Evolutionary conservation across 2,329 filamentous ascomycete genomes (phyloP).

Genomic region (Fusarium acutatum): DNA sequence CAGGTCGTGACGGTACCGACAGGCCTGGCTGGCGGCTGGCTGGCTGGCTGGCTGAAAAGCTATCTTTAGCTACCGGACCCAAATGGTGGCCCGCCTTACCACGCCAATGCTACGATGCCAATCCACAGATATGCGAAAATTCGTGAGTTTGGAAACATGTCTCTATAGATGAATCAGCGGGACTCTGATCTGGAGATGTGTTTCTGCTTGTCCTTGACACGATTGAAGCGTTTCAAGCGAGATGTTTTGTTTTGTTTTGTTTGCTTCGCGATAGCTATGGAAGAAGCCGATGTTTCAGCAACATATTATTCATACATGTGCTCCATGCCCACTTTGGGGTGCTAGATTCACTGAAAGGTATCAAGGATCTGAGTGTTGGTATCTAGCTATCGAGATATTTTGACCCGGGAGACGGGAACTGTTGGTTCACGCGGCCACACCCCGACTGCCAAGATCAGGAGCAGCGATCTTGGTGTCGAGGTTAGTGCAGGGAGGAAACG

Average conservation of each 20-base stretch:
- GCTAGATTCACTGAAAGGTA: background rate
- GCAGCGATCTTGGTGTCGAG: background rate
- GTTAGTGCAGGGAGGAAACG: background rate
- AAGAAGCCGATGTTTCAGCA: background rate
- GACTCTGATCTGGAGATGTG: background rate
- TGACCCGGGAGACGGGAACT: background rate
- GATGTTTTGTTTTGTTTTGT: background rate
- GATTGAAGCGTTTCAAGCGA: background rate
- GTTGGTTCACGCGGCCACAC: background rate
- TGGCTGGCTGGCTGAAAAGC: background rate
- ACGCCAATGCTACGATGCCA: background rate
- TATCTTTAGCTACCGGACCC: constrained; percentile 26
- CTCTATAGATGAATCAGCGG: background rate
- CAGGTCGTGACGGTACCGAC: background rate
- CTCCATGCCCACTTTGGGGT: background rate
- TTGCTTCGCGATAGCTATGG: background rate
- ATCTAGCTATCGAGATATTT: background rate
- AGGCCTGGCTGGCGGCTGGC: background rate
- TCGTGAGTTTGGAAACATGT: constrained; percentile 1
- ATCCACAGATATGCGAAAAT: background rate
- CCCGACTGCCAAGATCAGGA: constrained; percentile 6
- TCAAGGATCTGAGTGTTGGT: background rate
- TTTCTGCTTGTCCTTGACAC: background rate
- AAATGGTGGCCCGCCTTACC: background rate
- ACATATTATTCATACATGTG: background rate